Evolutionary conservation across 331 rosid genomes (phyloP).

Genomic region (Arachis monticola): DNA sequence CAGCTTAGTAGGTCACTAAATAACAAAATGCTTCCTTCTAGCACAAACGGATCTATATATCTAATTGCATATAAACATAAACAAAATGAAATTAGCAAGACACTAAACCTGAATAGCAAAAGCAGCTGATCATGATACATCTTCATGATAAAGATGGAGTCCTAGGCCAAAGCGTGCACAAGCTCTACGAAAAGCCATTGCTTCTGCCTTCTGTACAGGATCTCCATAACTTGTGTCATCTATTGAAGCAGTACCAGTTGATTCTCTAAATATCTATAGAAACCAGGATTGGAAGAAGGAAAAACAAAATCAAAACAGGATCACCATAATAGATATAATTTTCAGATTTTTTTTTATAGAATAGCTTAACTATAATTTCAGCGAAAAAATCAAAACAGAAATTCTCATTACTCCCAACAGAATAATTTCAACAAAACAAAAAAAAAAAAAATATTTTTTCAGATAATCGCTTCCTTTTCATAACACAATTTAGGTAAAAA

Average conservation of each 20-base stretch:
- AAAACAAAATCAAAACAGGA: not conserved
- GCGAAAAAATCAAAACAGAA: too few relatives aligned
- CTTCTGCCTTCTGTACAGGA: conserved; percentile 92
- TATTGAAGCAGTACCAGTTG: conserved; percentile 77
- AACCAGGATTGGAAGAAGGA: not conserved
- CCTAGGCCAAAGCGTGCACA: conserved; percentile 90
- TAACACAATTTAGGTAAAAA: not conserved
- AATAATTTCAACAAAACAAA: too few relatives aligned
- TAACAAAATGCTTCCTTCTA: conserved; percentile 37
- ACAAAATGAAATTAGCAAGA: conserved; percentile 9
- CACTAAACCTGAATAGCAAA: conserved; percentile 35
- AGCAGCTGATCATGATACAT: conserved; percentile 44
- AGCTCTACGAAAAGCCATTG: conserved; percentile 94
- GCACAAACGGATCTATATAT: conserved; percentile 21
- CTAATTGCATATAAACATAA: conserved; percentile 7
- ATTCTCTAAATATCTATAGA: conserved; percentile 71
- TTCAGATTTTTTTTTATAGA: too few relatives aligned
- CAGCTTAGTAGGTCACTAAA: conserved; percentile 27
- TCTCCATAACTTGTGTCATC: conserved; percentile 80
- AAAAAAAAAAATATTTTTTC: too few relatives aligned
- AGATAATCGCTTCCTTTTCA: too few relatives aligned
- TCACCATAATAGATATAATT: not conserved
- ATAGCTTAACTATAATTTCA: too few relatives aligned
- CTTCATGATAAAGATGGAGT: conserved; percentile 87
- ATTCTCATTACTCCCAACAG: too few relatives aligned